Conservation (phyloP, 164 flowering plant species). For the Chimonanthus praecox region DNA sequence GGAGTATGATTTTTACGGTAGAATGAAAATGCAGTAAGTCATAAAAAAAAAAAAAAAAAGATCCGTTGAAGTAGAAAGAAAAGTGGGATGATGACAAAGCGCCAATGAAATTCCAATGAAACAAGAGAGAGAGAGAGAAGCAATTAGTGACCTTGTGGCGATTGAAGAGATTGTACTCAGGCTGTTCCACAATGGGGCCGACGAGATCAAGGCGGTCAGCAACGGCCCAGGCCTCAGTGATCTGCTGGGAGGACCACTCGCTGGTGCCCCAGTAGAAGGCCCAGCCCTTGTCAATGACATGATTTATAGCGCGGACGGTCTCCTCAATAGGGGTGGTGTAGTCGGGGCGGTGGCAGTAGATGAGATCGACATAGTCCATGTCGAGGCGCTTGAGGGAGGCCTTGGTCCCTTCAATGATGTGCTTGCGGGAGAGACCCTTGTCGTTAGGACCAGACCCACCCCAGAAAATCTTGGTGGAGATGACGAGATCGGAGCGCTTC, state of each 20-base stretch:
- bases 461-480: slow-evolving; percentile 99
- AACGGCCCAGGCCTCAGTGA: slow-evolving; percentile 92
- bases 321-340: slow-evolving; percentile 82
- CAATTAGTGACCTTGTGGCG: slow-evolving; percentile 66
- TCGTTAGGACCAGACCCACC: slow-evolving; percentile 94
- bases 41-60: too few relatives aligned
- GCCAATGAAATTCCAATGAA: not conserved
- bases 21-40: too few relatives aligned
- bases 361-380: slow-evolving; percentile 87
- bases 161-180: slow-evolving; percentile 83
- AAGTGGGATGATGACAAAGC: too few relatives aligned
- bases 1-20: too few relatives aligned
- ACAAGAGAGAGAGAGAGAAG: not conserved
- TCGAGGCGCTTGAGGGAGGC: slow-evolving; percentile 82
- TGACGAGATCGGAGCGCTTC: slow-evolving; percentile 85
- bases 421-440: slow-evolving; percentile 86
- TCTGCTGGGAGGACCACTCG: slow-evolving; percentile 99
- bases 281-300: slow-evolving; percentile 96
- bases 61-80: too few relatives aligned
- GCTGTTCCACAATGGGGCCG: slow-evolving; percentile 96
- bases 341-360: slow-evolving; percentile 93
- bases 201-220: slow-evolving; percentile 78
- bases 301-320: slow-evolving; percentile 97
- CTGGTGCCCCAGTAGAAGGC: slow-evolving; percentile 99
- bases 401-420: slow-evolving; percentile 85